Percentiles rank a stretch among this genome's conserved stretches.
Conservation (phyloP, 495 filamentous ascomycete species). For the Astrothelium subdiscretum region DNA sequence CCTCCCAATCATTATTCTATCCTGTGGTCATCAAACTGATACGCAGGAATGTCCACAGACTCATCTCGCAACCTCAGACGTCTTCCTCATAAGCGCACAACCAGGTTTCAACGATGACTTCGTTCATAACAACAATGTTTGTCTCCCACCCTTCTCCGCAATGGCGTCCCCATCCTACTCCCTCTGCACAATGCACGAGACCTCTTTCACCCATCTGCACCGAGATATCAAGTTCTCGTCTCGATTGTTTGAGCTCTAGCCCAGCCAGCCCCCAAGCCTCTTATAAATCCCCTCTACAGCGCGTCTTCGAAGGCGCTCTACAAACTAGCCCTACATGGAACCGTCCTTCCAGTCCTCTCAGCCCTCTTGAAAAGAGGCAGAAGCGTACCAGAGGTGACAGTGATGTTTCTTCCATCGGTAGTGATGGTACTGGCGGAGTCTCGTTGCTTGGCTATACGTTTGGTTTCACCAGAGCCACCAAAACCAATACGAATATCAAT, state of each 20-base stretch:
- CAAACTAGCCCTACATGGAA: neutral
- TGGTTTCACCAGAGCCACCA: neutral
- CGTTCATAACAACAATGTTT: constrained; percentile 62
- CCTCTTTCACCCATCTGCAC: constrained; percentile 27
- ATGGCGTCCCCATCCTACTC: constrained; percentile 19
- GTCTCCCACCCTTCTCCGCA: constrained; percentile 35
- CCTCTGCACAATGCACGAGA: constrained; percentile 23
- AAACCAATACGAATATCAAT: neutral
- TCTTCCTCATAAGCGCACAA: neutral
- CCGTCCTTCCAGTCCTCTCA: neutral
- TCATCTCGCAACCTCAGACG: neutral
- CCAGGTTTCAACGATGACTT: constrained; percentile 38
- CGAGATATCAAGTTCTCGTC: constrained; percentile 22
- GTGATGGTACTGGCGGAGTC: constrained; percentile 6
- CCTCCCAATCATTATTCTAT: neutral
- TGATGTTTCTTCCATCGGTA: neutral
- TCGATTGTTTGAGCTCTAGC: constrained; percentile 6
- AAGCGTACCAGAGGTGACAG: constrained; percentile 5
- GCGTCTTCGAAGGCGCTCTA: constrained; percentile 1
- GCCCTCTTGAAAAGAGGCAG: neutral
- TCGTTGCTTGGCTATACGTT: constrained; percentile 7
- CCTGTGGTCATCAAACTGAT: neutral
- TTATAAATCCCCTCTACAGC: constrained; percentile 16
- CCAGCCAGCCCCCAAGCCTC: constrained; percentile 9
- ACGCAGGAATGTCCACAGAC: neutral